A percentile compares a stretch with the other conserved stretches of the same genome.
Evolutionary conservation across 768 basidiomycete species (phyloP).

Genomic region (Mycena filopes): DNA sequence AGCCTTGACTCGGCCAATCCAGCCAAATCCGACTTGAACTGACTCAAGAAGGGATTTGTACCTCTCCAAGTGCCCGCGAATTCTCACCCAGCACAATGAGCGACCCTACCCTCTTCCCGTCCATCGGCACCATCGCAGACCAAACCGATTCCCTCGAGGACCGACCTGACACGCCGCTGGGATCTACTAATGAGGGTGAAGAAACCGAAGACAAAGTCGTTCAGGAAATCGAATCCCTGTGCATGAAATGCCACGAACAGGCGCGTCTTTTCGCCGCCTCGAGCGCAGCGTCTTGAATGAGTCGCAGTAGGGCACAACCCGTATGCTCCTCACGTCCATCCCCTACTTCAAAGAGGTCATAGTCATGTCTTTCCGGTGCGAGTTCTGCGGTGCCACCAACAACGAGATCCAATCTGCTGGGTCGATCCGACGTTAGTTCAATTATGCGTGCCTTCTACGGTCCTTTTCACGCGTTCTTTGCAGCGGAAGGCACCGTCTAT

Average conservation of each 20-base stretch:
- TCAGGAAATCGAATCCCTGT: slow-evolving; percentile 89
- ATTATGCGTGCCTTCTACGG: not conserved
- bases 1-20: too few relatives aligned
- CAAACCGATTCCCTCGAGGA: slow-evolving; percentile 53
- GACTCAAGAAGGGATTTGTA: slow-evolving; percentile 8
- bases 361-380: slow-evolving; percentile 96
- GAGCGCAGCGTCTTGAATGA: slow-evolving; percentile 33
- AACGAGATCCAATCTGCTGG: slow-evolving; percentile 96
- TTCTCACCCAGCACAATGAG: slow-evolving; percentile 27
- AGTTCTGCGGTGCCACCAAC: slow-evolving; percentile 88
- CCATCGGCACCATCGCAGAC: slow-evolving; percentile 62
- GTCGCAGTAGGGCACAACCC: slow-evolving; percentile 78
- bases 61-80: not conserved
- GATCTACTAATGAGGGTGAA: slow-evolving; percentile 63
- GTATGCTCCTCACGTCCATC: slow-evolving; percentile 91
- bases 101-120: slow-evolving; percentile 56
- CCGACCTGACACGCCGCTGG: slow-evolving; percentile 43
- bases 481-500: slow-evolving; percentile 87
- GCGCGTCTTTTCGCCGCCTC: slow-evolving; percentile 52
- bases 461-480: not conserved
- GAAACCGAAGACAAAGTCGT: slow-evolving; percentile 74
- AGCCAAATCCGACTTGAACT: not conserved
- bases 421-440: slow-evolving; percentile 76
- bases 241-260: slow-evolving; percentile 94
- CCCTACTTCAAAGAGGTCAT: slow-evolving; percentile 96